Evolutionary conservation across 1,139 yeast genomes (phyloP).

Genomic region (Magnusiomyces tetraspermus): DNA sequence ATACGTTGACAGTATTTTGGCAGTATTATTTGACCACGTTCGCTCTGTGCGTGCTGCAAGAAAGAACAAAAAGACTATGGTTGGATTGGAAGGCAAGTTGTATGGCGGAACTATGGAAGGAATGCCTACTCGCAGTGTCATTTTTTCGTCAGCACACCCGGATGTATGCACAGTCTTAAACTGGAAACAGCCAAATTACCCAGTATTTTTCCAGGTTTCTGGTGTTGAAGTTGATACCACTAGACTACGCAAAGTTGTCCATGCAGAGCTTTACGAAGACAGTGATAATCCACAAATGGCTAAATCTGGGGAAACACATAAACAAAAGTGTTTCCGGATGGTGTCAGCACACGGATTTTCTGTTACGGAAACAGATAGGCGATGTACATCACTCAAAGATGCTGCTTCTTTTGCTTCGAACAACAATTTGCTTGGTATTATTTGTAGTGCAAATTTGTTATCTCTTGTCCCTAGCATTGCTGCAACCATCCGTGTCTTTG

Average conservation of each 20-base stretch:
- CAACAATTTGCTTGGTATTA: conserved; percentile 77
- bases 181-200: conserved; percentile 98
- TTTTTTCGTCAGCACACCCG: conserved; percentile 80
- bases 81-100: conserved; percentile 8
- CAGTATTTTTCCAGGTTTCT: conserved; percentile 77
- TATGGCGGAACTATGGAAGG: conserved; percentile 12
- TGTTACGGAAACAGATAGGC: conserved; percentile 32
- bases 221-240: conserved; percentile 21
- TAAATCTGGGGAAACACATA: too few relatives aligned
- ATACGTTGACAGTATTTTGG: conserved; percentile 66
- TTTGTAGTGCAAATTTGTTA: conserved; percentile 63
- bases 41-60: conserved; percentile 26
- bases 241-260: conserved; percentile 26
- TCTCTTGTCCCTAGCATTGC: conserved; percentile 66
- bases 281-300: conserved; percentile 23
- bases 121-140: conserved; percentile 46
- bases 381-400: conserved; percentile 48
- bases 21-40: conserved; percentile 70
- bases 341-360: conserved; percentile 32
- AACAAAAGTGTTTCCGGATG: conserved; percentile 15
- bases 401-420: conserved; percentile 65
- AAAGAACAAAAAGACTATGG: conserved; percentile 13
- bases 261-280: conserved; percentile 1
- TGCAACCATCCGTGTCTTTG: conserved; percentile 68
- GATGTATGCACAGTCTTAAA: conserved; percentile 83